Conservation (phyloP, 1,284 basidiomycete genomes). For the Rhizoctonia solani region DNA sequence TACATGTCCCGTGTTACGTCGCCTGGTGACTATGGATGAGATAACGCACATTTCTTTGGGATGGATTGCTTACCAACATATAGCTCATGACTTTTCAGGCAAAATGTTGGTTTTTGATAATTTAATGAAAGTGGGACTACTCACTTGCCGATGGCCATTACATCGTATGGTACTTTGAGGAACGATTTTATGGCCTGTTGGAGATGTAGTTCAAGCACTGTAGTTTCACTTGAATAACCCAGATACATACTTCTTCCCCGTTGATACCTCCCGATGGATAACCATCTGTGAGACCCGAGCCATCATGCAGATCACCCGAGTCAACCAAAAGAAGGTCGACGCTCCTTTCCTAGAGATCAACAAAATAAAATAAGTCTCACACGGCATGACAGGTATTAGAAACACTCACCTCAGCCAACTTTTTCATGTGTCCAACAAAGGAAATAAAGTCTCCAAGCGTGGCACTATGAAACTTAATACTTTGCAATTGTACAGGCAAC, state of each 20-base stretch:
- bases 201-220: no score
- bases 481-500: neutral
- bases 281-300: constrained; percentile 31
- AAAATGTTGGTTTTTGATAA: neutral
- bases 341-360: constrained; percentile 12
- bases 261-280: constrained; percentile 27
- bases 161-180: constrained; percentile 21
- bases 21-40: neutral
- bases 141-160: constrained; percentile 33
- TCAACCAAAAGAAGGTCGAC: constrained; percentile 25
- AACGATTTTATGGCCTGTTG: constrained; percentile 20
- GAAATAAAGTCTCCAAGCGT: constrained; percentile 29
- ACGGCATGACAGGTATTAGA: neutral
- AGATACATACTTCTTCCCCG: constrained; percentile 17
- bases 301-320: constrained; percentile 31
- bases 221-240: neutral
- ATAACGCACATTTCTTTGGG: neutral
- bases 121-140: neutral
- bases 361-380: neutral
- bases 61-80: constrained; percentile 1
- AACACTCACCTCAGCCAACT: constrained; percentile 16
- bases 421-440: constrained; percentile 29
- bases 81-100: constrained; percentile 12
- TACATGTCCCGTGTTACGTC: constrained; percentile 29
- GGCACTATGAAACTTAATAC: constrained; percentile 3